Percentiles rank a stretch among this genome's conserved stretches.
phyloP scores from a whole-genome alignment of 768 basidiomycete genomes.

The Boletales sp. region DNA sequence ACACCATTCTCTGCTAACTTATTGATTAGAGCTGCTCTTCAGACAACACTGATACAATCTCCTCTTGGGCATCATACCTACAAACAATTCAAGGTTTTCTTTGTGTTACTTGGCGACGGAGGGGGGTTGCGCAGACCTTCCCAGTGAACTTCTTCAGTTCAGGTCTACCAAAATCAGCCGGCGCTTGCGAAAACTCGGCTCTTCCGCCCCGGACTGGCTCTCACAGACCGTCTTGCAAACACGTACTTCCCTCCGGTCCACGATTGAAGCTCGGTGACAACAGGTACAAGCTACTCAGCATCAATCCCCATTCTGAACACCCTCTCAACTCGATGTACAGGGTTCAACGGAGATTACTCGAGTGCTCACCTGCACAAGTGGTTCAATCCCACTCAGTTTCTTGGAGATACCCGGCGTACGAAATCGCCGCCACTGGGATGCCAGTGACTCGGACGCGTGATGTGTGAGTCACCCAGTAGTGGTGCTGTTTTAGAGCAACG shows the following conservation, averaged over 20 bases:
- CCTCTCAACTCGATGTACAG: slow-evolving; percentile 25
- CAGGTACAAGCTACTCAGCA: slow-evolving; percentile 26
- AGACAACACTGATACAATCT: slow-evolving; percentile 35
- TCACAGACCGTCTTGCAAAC: background rate
- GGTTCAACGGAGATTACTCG: too few relatives aligned
- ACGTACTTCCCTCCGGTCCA: slow-evolving; percentile 11
- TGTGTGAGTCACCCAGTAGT: too few relatives aligned
- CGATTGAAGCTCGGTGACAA: slow-evolving; percentile 35
- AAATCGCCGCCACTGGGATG: too few relatives aligned
- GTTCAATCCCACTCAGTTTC: too few relatives aligned
- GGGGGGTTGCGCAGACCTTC: background rate
- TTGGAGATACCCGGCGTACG: too few relatives aligned
- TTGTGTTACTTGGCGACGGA: slow-evolving; percentile 16
- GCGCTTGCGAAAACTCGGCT: slow-evolving; percentile 35
- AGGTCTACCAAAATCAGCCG: slow-evolving; percentile 36
- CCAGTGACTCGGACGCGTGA: too few relatives aligned
- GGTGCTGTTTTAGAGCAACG: too few relatives aligned
- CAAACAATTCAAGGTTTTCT: slow-evolving; percentile 33
- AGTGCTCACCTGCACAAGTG: too few relatives aligned
- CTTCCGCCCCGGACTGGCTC: slow-evolving; percentile 13
- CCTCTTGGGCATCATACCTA: slow-evolving; percentile 25
- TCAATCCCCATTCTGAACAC: slow-evolving; percentile 26
- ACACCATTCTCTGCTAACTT: too few relatives aligned
- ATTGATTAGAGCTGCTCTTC: slow-evolving; percentile 43
- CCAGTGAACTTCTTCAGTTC: slow-evolving; percentile 35